Evolutionary conservation across 306 rosid species (phyloP).

Genomic region (Coriaria nepalensis): DNA sequence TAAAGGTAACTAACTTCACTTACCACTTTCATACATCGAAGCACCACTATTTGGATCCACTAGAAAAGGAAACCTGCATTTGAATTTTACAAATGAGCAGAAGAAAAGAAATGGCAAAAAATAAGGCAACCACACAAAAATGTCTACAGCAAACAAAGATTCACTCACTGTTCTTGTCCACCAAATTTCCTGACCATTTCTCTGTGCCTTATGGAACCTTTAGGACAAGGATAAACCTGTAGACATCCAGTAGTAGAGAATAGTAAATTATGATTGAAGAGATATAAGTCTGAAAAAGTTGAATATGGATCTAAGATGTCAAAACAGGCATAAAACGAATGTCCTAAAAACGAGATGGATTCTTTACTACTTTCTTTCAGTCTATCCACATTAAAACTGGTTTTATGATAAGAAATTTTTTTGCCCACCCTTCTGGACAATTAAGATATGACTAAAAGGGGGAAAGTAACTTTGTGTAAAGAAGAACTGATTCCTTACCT

Average conservation of each 20-base stretch:
- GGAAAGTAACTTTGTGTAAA: neutral
- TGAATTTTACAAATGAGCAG: slow-evolving; percentile 8
- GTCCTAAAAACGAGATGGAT: no score
- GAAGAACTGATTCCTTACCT: slow-evolving; percentile 39
- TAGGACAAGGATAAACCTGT: slow-evolving; percentile 94
- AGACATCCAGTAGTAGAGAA: slow-evolving; percentile 17
- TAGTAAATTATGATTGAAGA: slow-evolving; percentile 2
- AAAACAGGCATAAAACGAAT: no score
- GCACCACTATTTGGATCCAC: slow-evolving; percentile 47
- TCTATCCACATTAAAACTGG: no score
- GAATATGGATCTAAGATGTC: no score
- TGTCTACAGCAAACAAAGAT: slow-evolving; percentile 14
- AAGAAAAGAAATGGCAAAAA: neutral
- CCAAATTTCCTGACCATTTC: slow-evolving; percentile 58
- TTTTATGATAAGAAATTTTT: no score
- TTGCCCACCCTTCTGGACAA: no score
- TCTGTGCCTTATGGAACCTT: slow-evolving; percentile 76
- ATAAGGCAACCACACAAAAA: neutral
- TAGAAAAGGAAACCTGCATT: slow-evolving; percentile 85
- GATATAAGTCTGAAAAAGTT: no score
- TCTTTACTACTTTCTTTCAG: no score
- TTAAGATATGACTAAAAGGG: neutral
- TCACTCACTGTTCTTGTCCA: slow-evolving; percentile 81
- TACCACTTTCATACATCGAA: slow-evolving; percentile 82
- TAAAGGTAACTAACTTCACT: no score